These are phyloP conservation scores for Boletus rex-veris DNA, from an alignment of 768 basidiomycete species.

Conservation along the genomic window DNA sequence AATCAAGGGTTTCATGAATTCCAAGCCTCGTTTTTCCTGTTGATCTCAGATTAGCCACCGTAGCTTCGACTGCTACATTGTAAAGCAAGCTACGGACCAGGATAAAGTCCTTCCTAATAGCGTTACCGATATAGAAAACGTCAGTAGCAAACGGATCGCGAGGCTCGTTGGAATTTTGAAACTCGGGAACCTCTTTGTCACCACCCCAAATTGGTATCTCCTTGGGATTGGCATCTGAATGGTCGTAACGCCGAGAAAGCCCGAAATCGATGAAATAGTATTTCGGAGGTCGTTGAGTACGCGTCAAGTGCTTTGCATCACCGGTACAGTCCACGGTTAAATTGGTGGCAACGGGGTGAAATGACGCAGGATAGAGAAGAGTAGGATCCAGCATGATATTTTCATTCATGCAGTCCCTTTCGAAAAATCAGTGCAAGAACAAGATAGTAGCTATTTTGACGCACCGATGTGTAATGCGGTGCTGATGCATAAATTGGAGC, in stretches of 20 bases:
- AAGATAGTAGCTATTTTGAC: not conserved
- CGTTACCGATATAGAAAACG: not conserved
- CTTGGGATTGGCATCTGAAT: not conserved
- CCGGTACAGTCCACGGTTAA: not conserved
- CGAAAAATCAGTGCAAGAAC: not conserved
- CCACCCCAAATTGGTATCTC: not conserved
- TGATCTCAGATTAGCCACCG: not conserved
- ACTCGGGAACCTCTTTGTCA: not conserved
- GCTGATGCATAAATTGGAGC: conserved; percentile 20
- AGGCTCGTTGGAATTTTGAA: not conserved
- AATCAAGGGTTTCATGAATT: conserved; percentile 34
- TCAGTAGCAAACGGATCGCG: not conserved
- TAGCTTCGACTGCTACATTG: not conserved
- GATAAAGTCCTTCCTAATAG: not conserved
- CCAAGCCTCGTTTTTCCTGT: conserved; percentile 11
- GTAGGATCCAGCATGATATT: conserved; percentile 27
- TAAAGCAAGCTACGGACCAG: conserved; percentile 3
- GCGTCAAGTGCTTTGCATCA: not conserved
- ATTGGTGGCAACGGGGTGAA: not conserved
- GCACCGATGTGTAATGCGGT: conserved; percentile 11
- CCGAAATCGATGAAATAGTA: not conserved
- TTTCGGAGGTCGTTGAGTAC: not conserved
- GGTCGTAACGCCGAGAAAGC: not conserved
- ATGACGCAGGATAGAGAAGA: not conserved
- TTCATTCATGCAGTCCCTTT: conserved; percentile 17